Evolutionary conservation across 306 rosid genomes (phyloP).

Genomic region (Cercis canadensis): DNA sequence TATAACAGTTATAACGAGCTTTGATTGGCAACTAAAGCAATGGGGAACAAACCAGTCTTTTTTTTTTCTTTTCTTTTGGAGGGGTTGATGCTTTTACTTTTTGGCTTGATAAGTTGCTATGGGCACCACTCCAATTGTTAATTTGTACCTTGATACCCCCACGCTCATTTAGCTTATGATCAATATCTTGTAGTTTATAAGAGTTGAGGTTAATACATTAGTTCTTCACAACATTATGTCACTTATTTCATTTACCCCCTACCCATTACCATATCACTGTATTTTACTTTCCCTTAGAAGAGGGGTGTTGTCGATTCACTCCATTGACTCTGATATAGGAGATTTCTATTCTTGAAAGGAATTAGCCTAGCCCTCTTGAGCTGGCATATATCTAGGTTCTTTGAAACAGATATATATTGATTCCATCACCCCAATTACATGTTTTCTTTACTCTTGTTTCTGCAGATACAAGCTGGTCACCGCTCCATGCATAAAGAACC

Average conservation of each 20-base stretch:
- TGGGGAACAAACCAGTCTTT: slow-evolving; percentile 5
- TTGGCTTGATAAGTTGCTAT: slow-evolving; percentile 5
- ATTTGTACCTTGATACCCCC: not conserved
- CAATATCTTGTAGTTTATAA: not conserved
- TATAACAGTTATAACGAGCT: not conserved
- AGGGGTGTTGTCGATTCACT: not conserved
- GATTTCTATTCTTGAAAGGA: slow-evolving; percentile 21
- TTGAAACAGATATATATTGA: not conserved
- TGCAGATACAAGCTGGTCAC: slow-evolving; percentile 13
- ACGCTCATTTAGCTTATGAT: not conserved
- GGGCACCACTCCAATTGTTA: not conserved
- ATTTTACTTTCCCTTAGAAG: slow-evolving; percentile 22
- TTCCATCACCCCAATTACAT: not conserved
- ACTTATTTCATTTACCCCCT: not conserved
- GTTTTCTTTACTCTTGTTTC: slow-evolving; percentile 11
- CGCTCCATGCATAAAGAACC: not conserved
- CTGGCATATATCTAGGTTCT: slow-evolving; percentile 9
- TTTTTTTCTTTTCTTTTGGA: slow-evolving; percentile 12
- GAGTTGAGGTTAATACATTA: not conserved
- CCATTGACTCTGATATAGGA: not conserved
- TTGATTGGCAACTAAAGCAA: not conserved
- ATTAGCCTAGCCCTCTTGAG: slow-evolving; percentile 24
- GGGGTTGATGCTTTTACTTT: slow-evolving; percentile 21
- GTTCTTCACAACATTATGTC: not conserved
- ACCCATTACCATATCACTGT: slow-evolving; percentile 5